Evolutionary conservation across 106 monocot genomes (phyloP).

Genomic region (Dendrobium chrysotoxum): DNA sequence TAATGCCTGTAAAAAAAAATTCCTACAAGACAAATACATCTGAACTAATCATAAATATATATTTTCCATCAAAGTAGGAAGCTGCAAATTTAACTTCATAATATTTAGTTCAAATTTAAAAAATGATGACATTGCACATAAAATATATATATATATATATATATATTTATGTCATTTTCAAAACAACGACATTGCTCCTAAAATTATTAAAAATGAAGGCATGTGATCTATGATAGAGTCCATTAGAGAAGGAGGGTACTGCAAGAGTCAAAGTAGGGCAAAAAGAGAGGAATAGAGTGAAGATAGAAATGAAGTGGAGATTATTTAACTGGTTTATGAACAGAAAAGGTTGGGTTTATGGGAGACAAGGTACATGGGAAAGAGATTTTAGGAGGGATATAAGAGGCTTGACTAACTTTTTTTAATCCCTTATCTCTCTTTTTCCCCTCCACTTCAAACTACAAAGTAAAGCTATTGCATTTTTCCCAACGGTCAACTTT

Average conservation of each 20-base stretch:
- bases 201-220: not conserved
- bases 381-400: not conserved
- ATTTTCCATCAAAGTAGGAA: too few relatives aligned
- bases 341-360: not conserved
- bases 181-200: too few relatives aligned
- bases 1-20: too few relatives aligned
- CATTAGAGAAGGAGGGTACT: not conserved
- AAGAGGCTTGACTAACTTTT: constrained; percentile 1
- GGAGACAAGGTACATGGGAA: not conserved
- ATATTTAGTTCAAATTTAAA: too few relatives aligned
- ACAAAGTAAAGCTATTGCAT: too few relatives aligned
- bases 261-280: not conserved
- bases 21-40: too few relatives aligned
- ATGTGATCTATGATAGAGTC: not conserved
- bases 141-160: too few relatives aligned
- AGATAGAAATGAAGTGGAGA: not conserved
- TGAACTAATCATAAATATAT: too few relatives aligned
- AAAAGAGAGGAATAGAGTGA: not conserved
- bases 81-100: too few relatives aligned
- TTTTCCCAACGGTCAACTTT: constrained; percentile 3
- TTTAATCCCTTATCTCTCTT: constrained; percentile 4
- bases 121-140: too few relatives aligned
- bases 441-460: not conserved
- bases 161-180: too few relatives aligned
- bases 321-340: constrained; percentile 1